phyloP scores from a whole-genome alignment of 192 early-diverging fungal genomes.

The Helicostylum pulchrum region DNA sequence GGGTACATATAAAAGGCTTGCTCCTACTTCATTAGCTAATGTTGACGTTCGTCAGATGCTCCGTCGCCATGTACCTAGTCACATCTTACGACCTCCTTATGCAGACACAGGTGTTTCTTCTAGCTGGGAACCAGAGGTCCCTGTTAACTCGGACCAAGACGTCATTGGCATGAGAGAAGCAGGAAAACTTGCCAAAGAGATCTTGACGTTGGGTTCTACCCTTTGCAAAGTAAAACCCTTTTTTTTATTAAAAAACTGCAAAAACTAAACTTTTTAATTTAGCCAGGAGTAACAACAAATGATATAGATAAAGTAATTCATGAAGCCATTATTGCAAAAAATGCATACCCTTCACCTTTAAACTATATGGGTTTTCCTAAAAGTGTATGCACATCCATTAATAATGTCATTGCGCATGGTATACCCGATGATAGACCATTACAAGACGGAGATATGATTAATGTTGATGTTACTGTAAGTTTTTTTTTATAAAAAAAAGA shows the following conservation, averaged over 20 bases:
- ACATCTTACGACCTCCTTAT: constrained; percentile 57
- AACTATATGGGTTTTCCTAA: constrained; percentile 74
- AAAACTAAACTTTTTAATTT: constrained; percentile 11
- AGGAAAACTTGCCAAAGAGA: constrained; percentile 53
- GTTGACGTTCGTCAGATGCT: constrained; percentile 21
- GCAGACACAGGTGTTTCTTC: constrained; percentile 52
- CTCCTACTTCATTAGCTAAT: constrained; percentile 15
- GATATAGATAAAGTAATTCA: constrained; percentile 53
- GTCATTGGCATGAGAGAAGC: constrained; percentile 46
- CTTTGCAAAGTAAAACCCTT: constrained; percentile 40
- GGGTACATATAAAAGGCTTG: constrained; percentile 25
- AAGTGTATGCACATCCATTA: constrained; percentile 76
- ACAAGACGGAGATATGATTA: constrained; percentile 69
- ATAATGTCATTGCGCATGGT: constrained; percentile 84
- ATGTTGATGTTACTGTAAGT: constrained; percentile 67
- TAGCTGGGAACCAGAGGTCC: constrained; percentile 41
- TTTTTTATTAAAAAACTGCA: background rate
- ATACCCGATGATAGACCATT: constrained; percentile 62
- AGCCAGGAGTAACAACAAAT: constrained; percentile 47
- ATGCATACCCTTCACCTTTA: constrained; percentile 76
- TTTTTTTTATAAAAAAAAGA: too few species aligned
- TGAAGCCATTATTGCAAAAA: constrained; percentile 44
- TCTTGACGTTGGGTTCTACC: constrained; percentile 50
- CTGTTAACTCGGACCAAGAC: constrained; percentile 36
- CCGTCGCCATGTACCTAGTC: constrained; percentile 33